Base-by-base conservation (phyloP, 768 basidiomycete species). In the Mycena capillaripes region DNA sequence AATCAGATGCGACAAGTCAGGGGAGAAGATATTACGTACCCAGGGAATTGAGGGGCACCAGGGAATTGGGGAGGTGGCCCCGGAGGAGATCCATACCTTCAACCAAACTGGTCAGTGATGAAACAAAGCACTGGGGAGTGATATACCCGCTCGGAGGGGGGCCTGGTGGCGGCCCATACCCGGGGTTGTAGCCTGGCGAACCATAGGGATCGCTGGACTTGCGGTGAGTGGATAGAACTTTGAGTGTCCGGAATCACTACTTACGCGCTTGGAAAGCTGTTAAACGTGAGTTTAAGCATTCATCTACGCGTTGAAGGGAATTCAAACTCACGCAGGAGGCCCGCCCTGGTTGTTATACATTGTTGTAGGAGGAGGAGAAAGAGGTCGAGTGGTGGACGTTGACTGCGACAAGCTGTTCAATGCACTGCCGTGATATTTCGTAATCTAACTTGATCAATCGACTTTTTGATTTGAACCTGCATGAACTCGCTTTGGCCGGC, bases 151-250 rank as follows among this genome's bases (percentile, higher is more conserved):
- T 70, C 19, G 73, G 60, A 50, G 77, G 69, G 16, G 79, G 52
- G 0, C 73, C 76, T 60, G 81, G 82, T 10, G 83, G 79, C 30
- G 86, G 84, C 17, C 83, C 77, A 70, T 88, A 88, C n/a, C 83
- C 79, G 17, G 85, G 82, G 73, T 78, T 82, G 70, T 83, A 84
- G 7, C 84, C 85, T 29, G 78, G 52, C 8, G 66, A 44, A 25
- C 69, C 53, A 42, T 75, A 75, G 1, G 70, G 66, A 40, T 75
- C 61, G 38, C 73, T 74, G 59, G 29, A 27, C 36, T 32, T 25
- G 42, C 19, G 9, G 60, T 68, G 44, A 59, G 29, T 59, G 62
- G 46, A 52, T n/a, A 27, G n/a, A 3, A 17, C n/a, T 32, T 7
- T 32, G 23, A 4, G 11, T 17, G 32, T n/a, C 9, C n/a, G 14